Base-by-base conservation (phyloP, 176 grass and related monocot genomes). In the Oryza brachyantha region DNA sequence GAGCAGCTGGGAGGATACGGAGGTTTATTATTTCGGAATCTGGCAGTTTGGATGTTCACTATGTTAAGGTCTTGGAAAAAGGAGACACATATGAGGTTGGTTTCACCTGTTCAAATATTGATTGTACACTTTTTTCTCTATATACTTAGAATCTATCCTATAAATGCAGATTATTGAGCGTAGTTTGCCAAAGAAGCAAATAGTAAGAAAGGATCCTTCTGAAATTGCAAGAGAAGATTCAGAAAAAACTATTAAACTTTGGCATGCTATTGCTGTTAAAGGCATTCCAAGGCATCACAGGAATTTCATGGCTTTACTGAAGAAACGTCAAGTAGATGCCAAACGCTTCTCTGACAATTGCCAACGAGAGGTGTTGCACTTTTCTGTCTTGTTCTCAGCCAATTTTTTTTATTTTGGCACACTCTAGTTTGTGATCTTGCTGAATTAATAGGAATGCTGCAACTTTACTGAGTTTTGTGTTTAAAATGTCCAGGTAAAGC, bases 61-160 rank as follows among this genome's bases (percentile, higher is more conserved):
- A 88, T 76, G 92, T 99, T 81, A 99, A 96, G 89, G 96, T 99
- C 78, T 84, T 99, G 92, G 96, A 99, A 79, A 99, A 95, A 89
- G 96, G 96, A 75, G 96, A 96, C 61, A 95, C 92, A 52, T 99
- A 99, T 69, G 96, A 99, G 96, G 96, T 92, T 79, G 78, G 88
- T 87, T 74, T 83, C 73, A 66, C 25, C 42, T 87, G 61, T 38
- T 84, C 32, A 80, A 74, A 54, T 52, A 75, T 84, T 36, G 36
- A 7, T 38, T 65, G 5, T 7, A 48, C 10, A 43, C 66, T 73
- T 29, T 52, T 92, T 7, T 66, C 82, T 75, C 40, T 9, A 29
- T 64, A 21, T 76, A 80, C 35, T 83, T 71, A 85, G 17, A 10
- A 64, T 27, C 35, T 36, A 37, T 61, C 48, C 59, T 14, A 61